Conservation (phyloP, 257 asterid species). For the Fraxinus americana region DNA sequence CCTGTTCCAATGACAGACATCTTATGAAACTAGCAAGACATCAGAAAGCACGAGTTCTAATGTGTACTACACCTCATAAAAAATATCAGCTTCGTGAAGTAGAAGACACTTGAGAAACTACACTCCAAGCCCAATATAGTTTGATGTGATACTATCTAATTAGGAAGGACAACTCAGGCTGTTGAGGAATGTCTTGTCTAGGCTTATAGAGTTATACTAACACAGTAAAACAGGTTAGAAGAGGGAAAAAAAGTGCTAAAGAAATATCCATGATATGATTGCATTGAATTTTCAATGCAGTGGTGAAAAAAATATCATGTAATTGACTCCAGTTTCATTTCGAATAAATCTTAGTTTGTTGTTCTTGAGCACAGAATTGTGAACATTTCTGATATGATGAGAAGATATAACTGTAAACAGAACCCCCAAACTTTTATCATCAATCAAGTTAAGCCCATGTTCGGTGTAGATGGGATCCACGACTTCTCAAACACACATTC, state of each 20-base stretch:
- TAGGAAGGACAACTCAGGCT: background rate
- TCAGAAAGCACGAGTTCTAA: background rate
- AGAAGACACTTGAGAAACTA: background rate
- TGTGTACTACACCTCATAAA: background rate
- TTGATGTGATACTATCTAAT: background rate
- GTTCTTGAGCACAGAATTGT: background rate
- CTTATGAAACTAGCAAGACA: conserved; percentile 14
- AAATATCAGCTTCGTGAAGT: background rate
- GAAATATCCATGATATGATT: background rate
- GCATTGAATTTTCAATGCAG: background rate
- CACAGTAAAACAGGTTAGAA: background rate
- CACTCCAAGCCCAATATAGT: background rate
- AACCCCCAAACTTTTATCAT: background rate
- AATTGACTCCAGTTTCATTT: background rate
- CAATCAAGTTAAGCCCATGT: background rate
- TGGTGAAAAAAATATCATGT: background rate
- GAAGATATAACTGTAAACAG: background rate
- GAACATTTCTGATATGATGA: background rate
- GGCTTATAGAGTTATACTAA: background rate
- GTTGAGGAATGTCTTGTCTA: background rate
- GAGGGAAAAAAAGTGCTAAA: background rate
- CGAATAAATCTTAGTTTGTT: background rate
- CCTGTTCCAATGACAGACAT: conserved; percentile 22
- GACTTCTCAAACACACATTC: too few species aligned
- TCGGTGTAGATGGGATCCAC: too few species aligned